These are phyloP conservation scores for Cercospora nicotianae DNA, from an alignment of 2,329 filamentous ascomycete species.

Conservation along the genomic window DNA sequence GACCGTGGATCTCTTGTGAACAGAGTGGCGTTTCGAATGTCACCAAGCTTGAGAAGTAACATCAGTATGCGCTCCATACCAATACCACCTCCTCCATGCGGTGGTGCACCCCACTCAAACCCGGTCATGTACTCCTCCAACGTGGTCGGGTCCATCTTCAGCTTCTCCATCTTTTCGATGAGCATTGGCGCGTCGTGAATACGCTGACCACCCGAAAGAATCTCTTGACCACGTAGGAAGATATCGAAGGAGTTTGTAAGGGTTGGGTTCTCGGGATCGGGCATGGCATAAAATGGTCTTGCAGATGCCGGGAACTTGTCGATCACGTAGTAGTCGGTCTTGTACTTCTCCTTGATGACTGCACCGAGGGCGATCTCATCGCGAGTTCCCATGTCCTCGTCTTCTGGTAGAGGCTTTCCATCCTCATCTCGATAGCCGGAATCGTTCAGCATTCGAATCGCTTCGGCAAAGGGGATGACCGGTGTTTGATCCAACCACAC, in stretches of 20 bases:
- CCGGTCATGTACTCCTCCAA: conserved; percentile 90
- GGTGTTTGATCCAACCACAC: conserved; percentile 85
- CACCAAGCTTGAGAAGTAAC: conserved; percentile 79
- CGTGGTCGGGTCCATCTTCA: conserved; percentile 72
- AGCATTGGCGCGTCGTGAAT: conserved; percentile 78
- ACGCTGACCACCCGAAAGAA: conserved; percentile 88
- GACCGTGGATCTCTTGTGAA: conserved; percentile 89
- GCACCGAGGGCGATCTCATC: conserved; percentile 85
- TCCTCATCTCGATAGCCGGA: conserved; percentile 76
- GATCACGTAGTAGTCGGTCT: conserved; percentile 88
- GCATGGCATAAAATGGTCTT: conserved; percentile 89
- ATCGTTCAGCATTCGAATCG: conserved; percentile 75
- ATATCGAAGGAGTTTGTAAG: conserved; percentile 94
- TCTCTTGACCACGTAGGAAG: conserved; percentile 89
- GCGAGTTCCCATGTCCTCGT: conserved; percentile 79
- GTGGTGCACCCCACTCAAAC: conserved; percentile 84
- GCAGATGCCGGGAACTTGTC: conserved; percentile 88
- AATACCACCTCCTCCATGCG: conserved; percentile 86
- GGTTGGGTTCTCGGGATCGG: conserved; percentile 68
- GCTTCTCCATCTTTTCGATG: conserved; percentile 72
- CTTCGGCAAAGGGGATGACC: conserved; percentile 76
- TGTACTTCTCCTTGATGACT: conserved; percentile 80
- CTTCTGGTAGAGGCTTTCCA: conserved; percentile 66
- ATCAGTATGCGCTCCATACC: conserved; percentile 87
- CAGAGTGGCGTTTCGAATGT: conserved; percentile 83